Base-by-base conservation (phyloP, 805 yeast species). In the Kodamaea kakaduensis region DNA sequence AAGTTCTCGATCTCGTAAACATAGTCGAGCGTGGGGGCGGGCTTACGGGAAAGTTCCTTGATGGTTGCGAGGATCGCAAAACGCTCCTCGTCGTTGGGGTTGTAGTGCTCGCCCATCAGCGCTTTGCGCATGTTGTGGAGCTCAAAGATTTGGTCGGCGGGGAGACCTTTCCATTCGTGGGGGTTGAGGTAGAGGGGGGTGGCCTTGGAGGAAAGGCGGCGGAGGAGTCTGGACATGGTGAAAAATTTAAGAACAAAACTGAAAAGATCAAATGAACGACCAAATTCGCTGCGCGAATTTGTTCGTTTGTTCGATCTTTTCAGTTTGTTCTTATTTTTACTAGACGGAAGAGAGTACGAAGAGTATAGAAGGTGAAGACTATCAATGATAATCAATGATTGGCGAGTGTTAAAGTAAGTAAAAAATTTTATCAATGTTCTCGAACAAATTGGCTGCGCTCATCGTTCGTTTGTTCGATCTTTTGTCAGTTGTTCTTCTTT, bases 91-190 rank as follows among this genome's bases (percentile, higher is more conserved):
- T 93, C 94, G 31, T 67, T 61, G 24, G 70, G 70, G 36, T 59
- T 63, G 57, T 76, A 77, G 23, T 64, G 52, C 8, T 71, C 64
- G 6, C 82, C 84, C 14, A 77, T 46, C n/a, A 61, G 61, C 10
- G 67, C 64, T 41, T 73, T 73, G 56, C 90, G 70, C 48, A 75
- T 66, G 44, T 74, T 65, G 53, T 77, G 84, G 41, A 84, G 64
- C 40, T 73, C 73, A 41, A 81, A 67, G 31, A 84, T 75, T 42
- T 71, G 67, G 38, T 77, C 76, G 10, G 84, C 73, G 9, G 85
- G 81, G 39, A 81, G 65, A 0, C 81, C 84, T 34, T 67, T 64
- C 94, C 94, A 84, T 35, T 73, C 69, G 37, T 75, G 75, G 3
- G 94, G 94, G 37, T 73, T 72, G 41, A 77, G 61, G 46, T 73